Percentiles rank a stretch among this genome's conserved stretches.
Conservation (phyloP, 2,329 filamentous ascomycete genomes). For the Bertia moriformis region DNA sequence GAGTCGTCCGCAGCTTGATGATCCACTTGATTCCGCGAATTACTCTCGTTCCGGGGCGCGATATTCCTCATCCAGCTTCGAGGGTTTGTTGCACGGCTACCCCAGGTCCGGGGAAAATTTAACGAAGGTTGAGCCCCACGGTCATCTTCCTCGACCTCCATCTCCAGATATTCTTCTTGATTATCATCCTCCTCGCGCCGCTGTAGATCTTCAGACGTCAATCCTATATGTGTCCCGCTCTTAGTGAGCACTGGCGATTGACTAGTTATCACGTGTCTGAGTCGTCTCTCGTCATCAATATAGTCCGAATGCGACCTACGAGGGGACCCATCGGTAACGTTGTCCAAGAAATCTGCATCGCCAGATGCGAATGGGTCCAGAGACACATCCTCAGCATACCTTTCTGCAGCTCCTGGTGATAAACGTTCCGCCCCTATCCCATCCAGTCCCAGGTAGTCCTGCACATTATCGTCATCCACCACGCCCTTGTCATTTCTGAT, state of each 20-base stretch:
- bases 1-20: too few species aligned
- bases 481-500: not conserved
- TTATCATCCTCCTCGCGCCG: constrained; percentile 14
- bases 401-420: too few species aligned
- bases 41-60: too few species aligned
- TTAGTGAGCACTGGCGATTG: not conserved
- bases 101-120: not conserved
- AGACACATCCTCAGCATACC: not conserved
- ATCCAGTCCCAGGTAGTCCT: not conserved
- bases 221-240: constrained; percentile 8
- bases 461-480: not conserved
- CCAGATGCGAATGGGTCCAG: not conserved
- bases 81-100: not conserved
- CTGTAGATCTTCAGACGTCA: constrained; percentile 19
- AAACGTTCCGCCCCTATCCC: too few species aligned
- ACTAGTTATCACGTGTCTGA: not conserved
- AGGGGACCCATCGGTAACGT: not conserved
- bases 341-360: not conserved
- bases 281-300: not conserved
- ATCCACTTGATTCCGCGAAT: too few species aligned
- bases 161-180: constrained; percentile 8
- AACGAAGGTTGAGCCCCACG: not conserved
- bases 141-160: constrained; percentile 1
- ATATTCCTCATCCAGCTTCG: not conserved
- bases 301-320: not conserved